Base-by-base conservation (phyloP, 768 basidiomycete genomes). In the Royoungia palumana region DNA sequence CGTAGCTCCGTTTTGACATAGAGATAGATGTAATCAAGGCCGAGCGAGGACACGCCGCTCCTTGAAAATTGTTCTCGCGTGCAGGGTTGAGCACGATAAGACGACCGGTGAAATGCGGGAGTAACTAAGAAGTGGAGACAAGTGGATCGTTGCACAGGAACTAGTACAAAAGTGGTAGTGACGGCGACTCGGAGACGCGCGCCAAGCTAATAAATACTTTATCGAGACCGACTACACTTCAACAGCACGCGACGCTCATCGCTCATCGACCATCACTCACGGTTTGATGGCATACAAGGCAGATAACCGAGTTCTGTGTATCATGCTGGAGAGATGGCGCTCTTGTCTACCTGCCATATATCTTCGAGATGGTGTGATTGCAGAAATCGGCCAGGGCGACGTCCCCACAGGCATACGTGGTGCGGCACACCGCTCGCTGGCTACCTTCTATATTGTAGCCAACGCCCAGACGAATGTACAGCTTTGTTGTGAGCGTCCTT, bases 1-100 rank as follows among this genome's bases (percentile, higher is more conserved):
- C 79, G 70, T 84, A 79, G 73, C 89, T 92, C 65, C 87, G 79
- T 69, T 78, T 80, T 53, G 89, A 88, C 83, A 88, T 61, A 53
- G 47, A 56, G 49, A 60, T 51, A 51, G 44, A 28, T 38, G 60
- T n/a, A 45, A 50, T 56, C 38, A 27, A 27, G n/a, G 46, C 46
- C 44, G 35, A 44, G 35, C 34, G 11, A 22, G 28, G 41, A 35
- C 34, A 38, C 30, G 30, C 37, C 47, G 46, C 44, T 40, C 47
- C 22, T 41, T 43, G 32, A 44, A 47, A 44, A 47, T 54, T 41
- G 27, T 35, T 27, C 34, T 38, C 27, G 44, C 35, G 28, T 21
- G 27, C 42, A 38, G 46, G 21, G 47, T 35, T 42, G 49, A 19
- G 25, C 6, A 40, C 20, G 28, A 35, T 20, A 16, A 25, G 35